phyloP scores from a whole-genome alignment of 495 filamentous ascomycete genomes.

The Pyrenula aspistea region DNA sequence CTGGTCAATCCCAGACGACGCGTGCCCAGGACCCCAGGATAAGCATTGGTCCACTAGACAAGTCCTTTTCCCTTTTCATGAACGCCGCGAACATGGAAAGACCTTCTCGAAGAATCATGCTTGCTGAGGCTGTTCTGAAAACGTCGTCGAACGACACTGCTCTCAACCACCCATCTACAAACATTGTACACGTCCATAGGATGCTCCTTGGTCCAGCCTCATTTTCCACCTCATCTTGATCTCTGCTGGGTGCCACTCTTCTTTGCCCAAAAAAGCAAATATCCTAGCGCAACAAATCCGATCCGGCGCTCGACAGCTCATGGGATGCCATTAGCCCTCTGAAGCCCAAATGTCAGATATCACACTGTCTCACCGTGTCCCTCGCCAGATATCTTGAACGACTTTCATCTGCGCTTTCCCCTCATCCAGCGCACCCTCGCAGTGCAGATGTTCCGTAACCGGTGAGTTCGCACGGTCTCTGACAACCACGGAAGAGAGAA shows the following conservation, averaged over 20 bases:
- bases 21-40: background rate
- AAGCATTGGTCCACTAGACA: background rate
- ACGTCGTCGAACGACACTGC: no score
- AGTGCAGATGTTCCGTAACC: constrained; percentile 13
- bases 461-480: constrained; percentile 5
- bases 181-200: no score
- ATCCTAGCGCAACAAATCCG: no score
- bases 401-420: background rate
- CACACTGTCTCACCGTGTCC: background rate
- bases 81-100: background rate
- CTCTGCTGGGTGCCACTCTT: no score
- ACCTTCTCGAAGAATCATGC: background rate
- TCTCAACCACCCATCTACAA: no score
- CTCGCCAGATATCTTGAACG: background rate
- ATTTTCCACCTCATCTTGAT: no score
- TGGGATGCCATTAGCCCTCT: background rate
- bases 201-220: no score
- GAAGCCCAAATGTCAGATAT: background rate
- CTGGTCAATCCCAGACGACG: background rate
- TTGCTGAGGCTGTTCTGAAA: background rate
- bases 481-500: background rate
- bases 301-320: background rate
- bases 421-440: background rate
- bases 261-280: no score
- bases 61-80: background rate